Percentiles rank a stretch among this genome's conserved stretches.
Evolutionary conservation across 2,329 filamentous ascomycete species (phyloP).

Genomic region (Alternaria dauci): DNA sequence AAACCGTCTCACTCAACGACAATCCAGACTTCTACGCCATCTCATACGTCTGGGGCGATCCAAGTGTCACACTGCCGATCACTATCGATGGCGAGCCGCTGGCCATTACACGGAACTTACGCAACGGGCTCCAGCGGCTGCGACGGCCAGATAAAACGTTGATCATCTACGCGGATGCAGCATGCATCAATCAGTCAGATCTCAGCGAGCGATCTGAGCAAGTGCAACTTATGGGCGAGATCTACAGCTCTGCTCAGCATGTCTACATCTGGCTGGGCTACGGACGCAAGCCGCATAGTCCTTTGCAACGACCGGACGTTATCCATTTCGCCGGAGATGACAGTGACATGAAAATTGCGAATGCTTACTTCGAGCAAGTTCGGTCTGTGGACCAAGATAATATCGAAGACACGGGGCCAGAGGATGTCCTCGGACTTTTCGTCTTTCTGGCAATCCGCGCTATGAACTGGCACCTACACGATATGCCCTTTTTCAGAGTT

Average conservation of each 20-base stretch:
- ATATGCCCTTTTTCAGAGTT: conserved; percentile 10
- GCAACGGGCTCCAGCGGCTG: not conserved
- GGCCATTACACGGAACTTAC: conserved; percentile 1
- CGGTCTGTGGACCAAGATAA: not conserved
- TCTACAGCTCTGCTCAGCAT: conserved; percentile 14
- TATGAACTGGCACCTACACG: not conserved
- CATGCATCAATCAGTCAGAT: conserved; percentile 26
- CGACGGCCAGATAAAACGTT: not conserved
- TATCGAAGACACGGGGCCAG: not conserved
- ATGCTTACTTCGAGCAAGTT: not conserved
- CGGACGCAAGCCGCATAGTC: not conserved
- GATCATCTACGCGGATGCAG: conserved; percentile 16
- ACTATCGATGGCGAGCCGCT: not conserved
- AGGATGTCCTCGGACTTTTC: conserved; percentile 9
- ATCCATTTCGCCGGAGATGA: not conserved
- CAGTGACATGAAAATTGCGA: not conserved
- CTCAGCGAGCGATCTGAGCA: conserved; percentile 11
- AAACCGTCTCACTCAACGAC: conserved; percentile 6
- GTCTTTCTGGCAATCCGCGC: conserved; percentile 5
- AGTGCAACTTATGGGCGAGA: conserved; percentile 19
- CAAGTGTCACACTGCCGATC: not conserved
- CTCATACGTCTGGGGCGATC: conserved; percentile 13
- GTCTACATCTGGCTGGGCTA: conserved; percentile 10
- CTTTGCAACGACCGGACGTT: not conserved
- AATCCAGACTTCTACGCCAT: conserved; percentile 4